These are phyloP conservation scores for Lycium ferocissimum DNA, from an alignment of 257 asterid species.

Conservation along the genomic window DNA sequence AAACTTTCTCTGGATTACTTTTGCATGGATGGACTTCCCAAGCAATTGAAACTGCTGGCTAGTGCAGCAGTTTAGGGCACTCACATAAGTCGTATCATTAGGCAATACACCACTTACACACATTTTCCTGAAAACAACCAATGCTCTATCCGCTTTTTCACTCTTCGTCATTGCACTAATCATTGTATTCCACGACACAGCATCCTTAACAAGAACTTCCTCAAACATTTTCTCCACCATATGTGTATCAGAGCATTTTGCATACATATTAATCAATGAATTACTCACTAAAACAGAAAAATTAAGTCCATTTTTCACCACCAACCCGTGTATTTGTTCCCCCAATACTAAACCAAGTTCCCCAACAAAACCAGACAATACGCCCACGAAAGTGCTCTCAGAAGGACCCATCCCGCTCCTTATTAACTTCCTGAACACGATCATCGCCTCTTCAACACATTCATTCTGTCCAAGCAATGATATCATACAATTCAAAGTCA, in stretches of 20 bases:
- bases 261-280: slow-evolving; percentile 67
- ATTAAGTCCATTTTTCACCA: slow-evolving; percentile 60
- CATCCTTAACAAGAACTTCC: slow-evolving; percentile 55
- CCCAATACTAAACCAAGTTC: slow-evolving; percentile 49
- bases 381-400: slow-evolving; percentile 56
- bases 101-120: slow-evolving; percentile 52
- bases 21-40: slow-evolving; percentile 71
- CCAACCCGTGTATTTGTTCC: slow-evolving; percentile 65
- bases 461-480: slow-evolving; percentile 63
- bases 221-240: slow-evolving; percentile 65
- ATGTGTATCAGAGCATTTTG: slow-evolving; percentile 42
- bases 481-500: slow-evolving; percentile 70
- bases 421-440: slow-evolving; percentile 57
- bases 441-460: slow-evolving; percentile 48
- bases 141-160: slow-evolving; percentile 49
- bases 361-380: slow-evolving; percentile 51
- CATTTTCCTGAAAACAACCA: slow-evolving; percentile 54
- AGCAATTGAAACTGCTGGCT: slow-evolving; percentile 41
- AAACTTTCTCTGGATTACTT: slow-evolving; percentile 56
- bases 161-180: slow-evolving; percentile 57
- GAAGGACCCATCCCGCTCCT: slow-evolving; percentile 50
- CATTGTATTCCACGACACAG: slow-evolving; percentile 70
- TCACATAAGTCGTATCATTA: slow-evolving; percentile 54
- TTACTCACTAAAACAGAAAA: slow-evolving; percentile 53
- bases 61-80: slow-evolving; percentile 60